Percentiles rank a stretch among this genome's conserved stretches.
Evolutionary conservation across 192 early-diverging fungal species (phyloP).

Genomic region (Coemansia guatemalensis): DNA sequence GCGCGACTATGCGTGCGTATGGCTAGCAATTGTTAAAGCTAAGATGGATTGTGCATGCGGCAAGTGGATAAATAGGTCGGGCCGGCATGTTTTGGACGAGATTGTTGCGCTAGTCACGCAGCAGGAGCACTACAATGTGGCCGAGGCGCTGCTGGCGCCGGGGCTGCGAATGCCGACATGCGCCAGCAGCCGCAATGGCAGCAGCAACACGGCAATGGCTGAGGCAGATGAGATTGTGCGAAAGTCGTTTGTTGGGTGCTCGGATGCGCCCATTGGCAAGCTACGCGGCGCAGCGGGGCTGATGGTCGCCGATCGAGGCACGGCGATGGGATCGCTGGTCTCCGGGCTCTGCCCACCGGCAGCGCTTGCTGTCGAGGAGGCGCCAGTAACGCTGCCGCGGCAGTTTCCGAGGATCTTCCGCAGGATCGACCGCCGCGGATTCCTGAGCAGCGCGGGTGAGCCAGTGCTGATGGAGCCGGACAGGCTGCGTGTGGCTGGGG

Average conservation of each 20-base stretch:
- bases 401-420: conserved; percentile 34
- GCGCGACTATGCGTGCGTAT: background rate
- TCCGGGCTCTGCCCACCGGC: conserved; percentile 2
- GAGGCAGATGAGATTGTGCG: conserved; percentile 12
- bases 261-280: conserved; percentile 2
- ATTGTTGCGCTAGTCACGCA: conserved; percentile 37
- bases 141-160: conserved; percentile 35
- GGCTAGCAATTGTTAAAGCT: background rate
- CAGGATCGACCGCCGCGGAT: conserved; percentile 4
- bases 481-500: conserved; percentile 22
- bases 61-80: conserved; percentile 10
- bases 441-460: background rate
- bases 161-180: conserved; percentile 9
- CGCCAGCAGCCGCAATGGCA: background rate
- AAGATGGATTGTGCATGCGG: background rate
- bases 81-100: conserved; percentile 26
- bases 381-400: conserved; percentile 14
- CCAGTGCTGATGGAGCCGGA: background rate
- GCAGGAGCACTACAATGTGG: conserved; percentile 30
- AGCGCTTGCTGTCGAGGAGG: conserved; percentile 1
- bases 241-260: conserved; percentile 21
- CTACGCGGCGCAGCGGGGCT: conserved; percentile 19
- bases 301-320: conserved; percentile 43
- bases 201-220: background rate
- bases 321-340: conserved; percentile 15